Evolutionary conservation across 139 green algal genomes (phyloP).

Genomic region (Tetradesmus lagerheimii): DNA sequence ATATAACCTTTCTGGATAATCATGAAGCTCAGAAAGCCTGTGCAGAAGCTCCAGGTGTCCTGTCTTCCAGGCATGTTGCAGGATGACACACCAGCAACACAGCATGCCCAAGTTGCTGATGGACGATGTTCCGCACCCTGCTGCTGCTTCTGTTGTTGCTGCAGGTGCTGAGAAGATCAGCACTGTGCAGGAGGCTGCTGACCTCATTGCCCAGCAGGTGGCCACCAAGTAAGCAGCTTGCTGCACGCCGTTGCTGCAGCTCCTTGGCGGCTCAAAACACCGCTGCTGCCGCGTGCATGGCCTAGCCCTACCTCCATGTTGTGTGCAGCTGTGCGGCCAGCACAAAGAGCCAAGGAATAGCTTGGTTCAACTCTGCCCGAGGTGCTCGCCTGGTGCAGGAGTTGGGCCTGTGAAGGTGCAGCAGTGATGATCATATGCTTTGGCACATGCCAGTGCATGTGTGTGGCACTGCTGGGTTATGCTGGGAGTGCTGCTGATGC

Average conservation of each 20-base stretch:
- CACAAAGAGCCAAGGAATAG: not conserved
- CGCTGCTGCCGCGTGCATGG: not conserved
- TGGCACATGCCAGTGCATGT: not conserved
- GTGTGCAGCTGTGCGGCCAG: constrained; percentile 9
- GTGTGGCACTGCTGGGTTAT: not conserved
- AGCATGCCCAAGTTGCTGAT: not conserved
- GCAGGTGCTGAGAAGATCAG: constrained; percentile 91
- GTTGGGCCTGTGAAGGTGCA: not conserved
- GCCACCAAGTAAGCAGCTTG: constrained; percentile 45
- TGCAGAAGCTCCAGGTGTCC: no score
- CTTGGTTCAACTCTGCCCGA: not conserved
- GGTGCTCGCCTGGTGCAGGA: not conserved
- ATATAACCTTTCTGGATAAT: no score
- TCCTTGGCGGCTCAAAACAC: not conserved
- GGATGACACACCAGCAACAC: not conserved
- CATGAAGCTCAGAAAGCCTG: no score
- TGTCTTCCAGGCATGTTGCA: not conserved
- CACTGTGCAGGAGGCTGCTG: constrained; percentile 93
- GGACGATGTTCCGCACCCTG: not conserved
- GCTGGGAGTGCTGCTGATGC: not conserved
- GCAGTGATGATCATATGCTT: not conserved
- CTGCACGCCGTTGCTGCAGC: not conserved
- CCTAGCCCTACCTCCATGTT: not conserved
- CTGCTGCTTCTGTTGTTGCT: not conserved
- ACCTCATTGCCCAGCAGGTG: constrained; percentile 87